phyloP scores from a whole-genome alignment of 495 filamentous ascomycete genomes.

The Trichoderma gamsii region DNA sequence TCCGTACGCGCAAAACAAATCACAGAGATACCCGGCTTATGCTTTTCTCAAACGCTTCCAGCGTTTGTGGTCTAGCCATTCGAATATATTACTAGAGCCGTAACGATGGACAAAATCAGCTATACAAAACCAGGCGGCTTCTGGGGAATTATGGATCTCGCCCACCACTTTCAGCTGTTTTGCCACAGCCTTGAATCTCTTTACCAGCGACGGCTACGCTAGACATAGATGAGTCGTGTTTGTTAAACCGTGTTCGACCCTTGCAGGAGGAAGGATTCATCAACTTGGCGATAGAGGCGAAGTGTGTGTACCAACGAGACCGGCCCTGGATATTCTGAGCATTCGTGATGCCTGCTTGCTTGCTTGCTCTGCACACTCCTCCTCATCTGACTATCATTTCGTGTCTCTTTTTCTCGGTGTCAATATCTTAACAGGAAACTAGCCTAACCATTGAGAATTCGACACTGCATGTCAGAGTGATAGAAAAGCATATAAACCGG shows the following conservation, averaged over 20 bases:
- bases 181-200: not conserved
- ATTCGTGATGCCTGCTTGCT: not conserved
- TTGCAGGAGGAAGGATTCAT: conserved; percentile 6
- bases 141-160: not conserved
- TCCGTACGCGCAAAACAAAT: not conserved
- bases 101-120: not conserved
- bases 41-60: not conserved
- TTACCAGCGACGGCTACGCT: not conserved
- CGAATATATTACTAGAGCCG: not conserved
- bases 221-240: not conserved
- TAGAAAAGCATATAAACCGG: not conserved
- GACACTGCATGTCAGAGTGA: not conserved
- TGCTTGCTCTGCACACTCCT: not conserved
- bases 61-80: not conserved
- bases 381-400: not conserved
- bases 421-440: not conserved
- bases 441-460: not conserved
- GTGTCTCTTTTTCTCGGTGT: not conserved
- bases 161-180: not conserved
- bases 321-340: not conserved
- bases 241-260: not conserved
- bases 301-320: not conserved
- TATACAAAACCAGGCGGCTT: not conserved
- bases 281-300: not conserved
- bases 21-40: not conserved